A percentile compares a stretch with the other conserved stretches of the same genome.
phyloP scores from a whole-genome alignment of 1,139 yeast genomes.

The Hansenula lynferdii region DNA sequence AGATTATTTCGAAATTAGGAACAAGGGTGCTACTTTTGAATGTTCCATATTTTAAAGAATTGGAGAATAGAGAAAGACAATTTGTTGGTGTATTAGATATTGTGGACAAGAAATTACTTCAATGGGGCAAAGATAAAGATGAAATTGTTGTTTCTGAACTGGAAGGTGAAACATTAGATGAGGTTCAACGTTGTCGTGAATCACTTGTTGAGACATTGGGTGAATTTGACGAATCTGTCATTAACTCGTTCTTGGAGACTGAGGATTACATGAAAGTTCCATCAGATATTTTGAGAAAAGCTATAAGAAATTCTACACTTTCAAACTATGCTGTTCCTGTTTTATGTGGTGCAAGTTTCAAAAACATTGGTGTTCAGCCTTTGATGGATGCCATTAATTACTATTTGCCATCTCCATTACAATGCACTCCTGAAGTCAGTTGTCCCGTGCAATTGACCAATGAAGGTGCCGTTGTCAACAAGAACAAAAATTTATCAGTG shows the following conservation, averaged over 20 bases:
- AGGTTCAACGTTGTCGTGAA: conserved; percentile 56
- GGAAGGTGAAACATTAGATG: conserved; percentile 37
- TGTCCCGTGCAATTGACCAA: conserved; percentile 32
- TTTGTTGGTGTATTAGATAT: conserved; percentile 86
- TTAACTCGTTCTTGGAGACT: conserved; percentile 70
- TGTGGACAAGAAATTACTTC: conserved; percentile 56
- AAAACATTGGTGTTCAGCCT: conserved; percentile 93
- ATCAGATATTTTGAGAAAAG: conserved; percentile 40
- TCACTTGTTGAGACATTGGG: conserved; percentile 81
- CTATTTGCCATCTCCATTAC: conserved; percentile 80
- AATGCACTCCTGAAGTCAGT: conserved; percentile 54
- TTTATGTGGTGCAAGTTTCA: conserved; percentile 89
- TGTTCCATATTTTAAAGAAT: conserved; percentile 61
- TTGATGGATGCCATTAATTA: conserved; percentile 75
- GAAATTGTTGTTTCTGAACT: conserved; percentile 53
- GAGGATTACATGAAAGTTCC: conserved; percentile 70
- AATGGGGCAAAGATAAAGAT: conserved; percentile 56
- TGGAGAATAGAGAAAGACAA: conserved; percentile 34
- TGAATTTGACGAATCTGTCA: conserved; percentile 71
- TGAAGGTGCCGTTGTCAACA: conserved; percentile 48
- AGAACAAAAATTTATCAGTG: conserved; percentile 56
- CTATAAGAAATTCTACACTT: conserved; percentile 63
- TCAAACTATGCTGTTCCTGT: conserved; percentile 65
- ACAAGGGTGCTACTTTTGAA: conserved; percentile 73
- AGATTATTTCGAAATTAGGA: conserved; percentile 70